Conservation (phyloP, 495 filamentous ascomycete genomes). For the Penicillium odoratum region DNA sequence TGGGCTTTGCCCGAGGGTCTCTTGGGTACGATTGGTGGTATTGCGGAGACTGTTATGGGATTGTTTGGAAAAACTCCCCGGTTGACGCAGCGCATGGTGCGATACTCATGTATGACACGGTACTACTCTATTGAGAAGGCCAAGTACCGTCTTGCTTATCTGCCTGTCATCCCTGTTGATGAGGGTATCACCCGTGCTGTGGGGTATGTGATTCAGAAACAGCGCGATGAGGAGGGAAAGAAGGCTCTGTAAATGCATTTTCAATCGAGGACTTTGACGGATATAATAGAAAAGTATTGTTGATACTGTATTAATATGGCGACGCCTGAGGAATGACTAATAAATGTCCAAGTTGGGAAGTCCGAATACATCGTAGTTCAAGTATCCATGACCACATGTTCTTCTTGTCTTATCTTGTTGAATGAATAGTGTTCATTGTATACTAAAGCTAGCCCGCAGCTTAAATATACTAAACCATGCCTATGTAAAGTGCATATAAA, state of each 20-base stretch:
- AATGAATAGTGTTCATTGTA: background rate
- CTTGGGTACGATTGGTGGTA: constrained; percentile 61
- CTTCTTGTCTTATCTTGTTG: too few species aligned
- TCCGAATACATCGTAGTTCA: background rate
- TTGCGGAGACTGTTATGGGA: constrained; percentile 68
- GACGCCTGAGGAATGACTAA: constrained; percentile 1
- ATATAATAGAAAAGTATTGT: constrained; percentile 21
- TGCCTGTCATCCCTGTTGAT: constrained; percentile 68
- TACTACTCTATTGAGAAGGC: constrained; percentile 89
- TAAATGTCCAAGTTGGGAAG: background rate
- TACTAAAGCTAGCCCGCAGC: background rate
- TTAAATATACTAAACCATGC: background rate
- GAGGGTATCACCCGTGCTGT: constrained; percentile 74
- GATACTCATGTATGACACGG: constrained; percentile 76
- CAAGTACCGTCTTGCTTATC: constrained; percentile 71
- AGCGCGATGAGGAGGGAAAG: constrained; percentile 40
- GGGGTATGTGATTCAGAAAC: constrained; percentile 59
- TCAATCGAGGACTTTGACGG: background rate
- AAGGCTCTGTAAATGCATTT: constrained; percentile 38
- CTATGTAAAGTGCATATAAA: background rate
- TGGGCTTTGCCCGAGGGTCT: constrained; percentile 67
- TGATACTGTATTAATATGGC: constrained; percentile 31
- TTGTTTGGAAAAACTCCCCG: constrained; percentile 71
- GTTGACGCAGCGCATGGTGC: constrained; percentile 71
- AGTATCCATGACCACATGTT: too few species aligned